Percentiles rank a stretch among this genome's conserved stretches.
These are phyloP conservation scores for Didymellaceae sp. DNA, from an alignment of 2,329 filamentous ascomycete genomes.

Conservation along the genomic window DNA sequence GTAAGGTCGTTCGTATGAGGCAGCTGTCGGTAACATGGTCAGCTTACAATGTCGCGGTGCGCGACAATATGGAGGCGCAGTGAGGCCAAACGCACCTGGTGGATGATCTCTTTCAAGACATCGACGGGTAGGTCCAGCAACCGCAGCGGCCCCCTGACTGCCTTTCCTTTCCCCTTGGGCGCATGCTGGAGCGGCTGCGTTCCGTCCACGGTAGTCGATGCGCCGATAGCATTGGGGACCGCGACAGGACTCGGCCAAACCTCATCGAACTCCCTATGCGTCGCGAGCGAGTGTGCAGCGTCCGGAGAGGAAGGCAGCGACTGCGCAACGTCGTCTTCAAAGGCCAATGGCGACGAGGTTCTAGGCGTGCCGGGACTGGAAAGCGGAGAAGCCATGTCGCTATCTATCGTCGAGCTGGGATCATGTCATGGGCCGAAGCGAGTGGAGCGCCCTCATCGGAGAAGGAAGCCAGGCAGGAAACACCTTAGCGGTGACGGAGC, in stretches of 20 bases:
- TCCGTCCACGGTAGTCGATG: constrained; percentile 16
- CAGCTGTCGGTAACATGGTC: constrained; percentile 58
- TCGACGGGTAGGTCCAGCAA: constrained; percentile 80
- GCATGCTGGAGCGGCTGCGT: constrained; percentile 34
- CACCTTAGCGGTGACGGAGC: constrained; percentile 30
- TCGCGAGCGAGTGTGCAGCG: constrained; percentile 28
- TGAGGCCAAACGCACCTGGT: constrained; percentile 64
- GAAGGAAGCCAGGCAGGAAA: constrained; percentile 21
- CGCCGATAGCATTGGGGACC: constrained; percentile 12
- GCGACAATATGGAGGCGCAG: not conserved
- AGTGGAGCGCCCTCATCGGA: constrained; percentile 41
- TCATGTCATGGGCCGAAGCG: constrained; percentile 31
- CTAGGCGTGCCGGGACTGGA: constrained; percentile 36
- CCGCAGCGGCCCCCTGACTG: constrained; percentile 62
- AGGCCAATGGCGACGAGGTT: constrained; percentile 37
- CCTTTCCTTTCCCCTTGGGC: constrained; percentile 58
- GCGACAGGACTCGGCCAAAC: constrained; percentile 18
- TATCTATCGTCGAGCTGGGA: constrained; percentile 33
- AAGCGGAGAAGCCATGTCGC: constrained; percentile 43
- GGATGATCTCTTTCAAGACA: constrained; percentile 77
- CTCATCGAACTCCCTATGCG: constrained; percentile 20
- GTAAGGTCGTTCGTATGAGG: constrained; percentile 84
- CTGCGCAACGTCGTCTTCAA: constrained; percentile 31
- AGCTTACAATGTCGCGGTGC: constrained; percentile 15
- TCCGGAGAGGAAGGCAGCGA: constrained; percentile 30